phyloP scores from a whole-genome alignment of 2,329 filamentous ascomycete species.

The Eutypella sp. region DNA sequence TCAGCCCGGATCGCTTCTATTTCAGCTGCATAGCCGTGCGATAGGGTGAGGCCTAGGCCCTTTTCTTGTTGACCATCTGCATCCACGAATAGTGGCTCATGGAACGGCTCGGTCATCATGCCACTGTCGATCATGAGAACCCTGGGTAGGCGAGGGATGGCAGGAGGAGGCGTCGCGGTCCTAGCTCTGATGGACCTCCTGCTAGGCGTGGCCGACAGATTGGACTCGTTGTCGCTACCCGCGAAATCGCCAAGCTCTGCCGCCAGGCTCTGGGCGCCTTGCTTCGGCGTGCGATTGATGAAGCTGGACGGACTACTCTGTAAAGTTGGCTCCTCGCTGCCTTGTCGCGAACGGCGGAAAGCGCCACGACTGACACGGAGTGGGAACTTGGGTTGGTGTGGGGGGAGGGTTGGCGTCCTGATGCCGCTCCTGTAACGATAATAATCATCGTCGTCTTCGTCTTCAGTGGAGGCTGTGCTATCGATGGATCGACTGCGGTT shows the following conservation, averaged over 20 bases:
- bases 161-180: constrained; percentile 39
- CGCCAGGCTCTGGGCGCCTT: constrained; percentile 71
- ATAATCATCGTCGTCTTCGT: constrained; percentile 49
- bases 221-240: constrained; percentile 68
- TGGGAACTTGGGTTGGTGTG: constrained; percentile 64
- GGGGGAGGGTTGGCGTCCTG: constrained; percentile 57
- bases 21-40: constrained; percentile 42
- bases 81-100: constrained; percentile 31
- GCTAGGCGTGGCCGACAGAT: constrained; percentile 49
- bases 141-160: constrained; percentile 46
- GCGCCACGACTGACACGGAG: constrained; percentile 64
- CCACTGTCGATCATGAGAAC: constrained; percentile 55
- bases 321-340: constrained; percentile 53
- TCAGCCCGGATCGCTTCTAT: constrained; percentile 24
- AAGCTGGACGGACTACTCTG: constrained; percentile 56
- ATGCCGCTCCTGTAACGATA: constrained; percentile 47
- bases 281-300: constrained; percentile 47
- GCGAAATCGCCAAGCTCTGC: constrained; percentile 82
- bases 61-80: constrained; percentile 48
- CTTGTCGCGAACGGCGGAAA: constrained; percentile 55
- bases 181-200: constrained; percentile 40
- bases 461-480: constrained; percentile 85
- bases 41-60: constrained; percentile 50
- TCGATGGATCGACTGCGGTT: constrained; percentile 59
- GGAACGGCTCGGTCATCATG: constrained; percentile 56